Conservation (phyloP, 2,329 filamentous ascomycete genomes). For the Cladosporium sp. region DNA sequence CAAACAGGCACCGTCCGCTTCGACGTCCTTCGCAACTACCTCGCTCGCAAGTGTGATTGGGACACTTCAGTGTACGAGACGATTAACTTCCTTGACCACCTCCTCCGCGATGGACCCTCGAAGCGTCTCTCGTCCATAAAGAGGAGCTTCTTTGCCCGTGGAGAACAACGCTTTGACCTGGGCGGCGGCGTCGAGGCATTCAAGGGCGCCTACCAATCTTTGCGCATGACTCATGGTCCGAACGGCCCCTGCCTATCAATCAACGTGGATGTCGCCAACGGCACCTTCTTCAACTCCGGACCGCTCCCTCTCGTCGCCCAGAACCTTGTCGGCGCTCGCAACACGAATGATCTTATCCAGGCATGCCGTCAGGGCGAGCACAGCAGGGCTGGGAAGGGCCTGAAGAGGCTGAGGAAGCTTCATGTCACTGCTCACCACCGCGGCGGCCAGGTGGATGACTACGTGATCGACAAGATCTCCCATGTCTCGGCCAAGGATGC, state of each 20-base stretch:
- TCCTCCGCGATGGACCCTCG: constrained; percentile 78
- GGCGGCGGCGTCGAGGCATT: constrained; percentile 71
- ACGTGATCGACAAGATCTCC: constrained; percentile 55
- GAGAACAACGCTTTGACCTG: constrained; percentile 55
- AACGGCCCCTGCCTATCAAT: constrained; percentile 62
- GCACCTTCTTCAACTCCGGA: constrained; percentile 73
- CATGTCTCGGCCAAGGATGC: constrained; percentile 46
- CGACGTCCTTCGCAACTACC: constrained; percentile 64
- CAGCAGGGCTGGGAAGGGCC: constrained; percentile 31
- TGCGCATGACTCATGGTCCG: constrained; percentile 67
- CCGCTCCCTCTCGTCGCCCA: constrained; percentile 40
- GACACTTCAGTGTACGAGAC: too few species aligned
- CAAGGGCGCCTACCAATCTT: constrained; percentile 87
- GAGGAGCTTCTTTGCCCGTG: constrained; percentile 71
- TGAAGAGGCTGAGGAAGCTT: constrained; percentile 48
- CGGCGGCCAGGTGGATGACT: constrained; percentile 44
- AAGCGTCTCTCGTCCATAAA: constrained; percentile 70
- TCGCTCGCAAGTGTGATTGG: constrained; percentile 54
- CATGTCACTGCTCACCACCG: constrained; percentile 46
- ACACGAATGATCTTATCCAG: constrained; percentile 32
- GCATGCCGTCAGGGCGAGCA: constrained; percentile 27
- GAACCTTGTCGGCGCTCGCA: too few species aligned
- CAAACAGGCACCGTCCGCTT: constrained; percentile 71
- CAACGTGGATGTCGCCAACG: constrained; percentile 90
- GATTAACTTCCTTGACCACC: constrained; percentile 81